Conservation (phyloP, 768 basidiomycete genomes). For the Gelatoporia subvermispora region DNA sequence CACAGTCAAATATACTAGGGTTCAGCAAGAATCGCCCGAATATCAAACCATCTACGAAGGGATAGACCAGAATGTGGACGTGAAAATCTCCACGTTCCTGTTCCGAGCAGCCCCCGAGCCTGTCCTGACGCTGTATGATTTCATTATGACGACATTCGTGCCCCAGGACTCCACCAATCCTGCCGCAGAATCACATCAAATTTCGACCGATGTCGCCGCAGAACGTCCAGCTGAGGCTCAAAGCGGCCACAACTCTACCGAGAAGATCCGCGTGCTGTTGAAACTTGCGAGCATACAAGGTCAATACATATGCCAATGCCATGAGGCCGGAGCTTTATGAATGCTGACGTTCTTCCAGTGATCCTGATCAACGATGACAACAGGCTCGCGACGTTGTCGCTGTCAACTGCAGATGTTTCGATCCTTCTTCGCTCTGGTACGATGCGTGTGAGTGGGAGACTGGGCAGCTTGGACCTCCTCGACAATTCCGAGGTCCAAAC, state of each 20-base stretch:
- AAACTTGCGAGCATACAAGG: conserved; percentile 83
- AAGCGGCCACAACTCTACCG: conserved; percentile 7
- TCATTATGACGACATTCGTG: conserved; percentile 96
- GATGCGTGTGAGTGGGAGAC: conserved; percentile 70
- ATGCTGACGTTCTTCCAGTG: conserved; percentile 39
- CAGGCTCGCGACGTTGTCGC: conserved; percentile 79
- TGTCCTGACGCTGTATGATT: conserved; percentile 87
- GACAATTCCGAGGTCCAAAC: conserved; percentile 59
- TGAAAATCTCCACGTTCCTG: conserved; percentile 85
- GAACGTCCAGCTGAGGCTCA: not conserved
- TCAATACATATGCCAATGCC: conserved; percentile 26
- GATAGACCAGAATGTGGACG: conserved; percentile 83
- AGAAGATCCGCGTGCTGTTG: conserved; percentile 75
- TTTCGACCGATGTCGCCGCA: not conserved
- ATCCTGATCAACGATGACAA: conserved; percentile 65
- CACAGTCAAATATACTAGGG: conserved; percentile 70
- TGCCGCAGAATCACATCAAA: not conserved
- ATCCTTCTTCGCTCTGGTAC: conserved; percentile 68
- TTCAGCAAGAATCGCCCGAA: conserved; percentile 82
- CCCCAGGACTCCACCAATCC: conserved; percentile 34
- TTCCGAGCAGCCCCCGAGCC: conserved; percentile 88
- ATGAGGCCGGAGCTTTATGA: not conserved
- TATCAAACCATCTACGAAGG: conserved; percentile 75
- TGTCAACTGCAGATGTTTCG: conserved; percentile 86
- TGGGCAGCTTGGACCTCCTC: conserved; percentile 78